Conservation (phyloP, 495 filamentous ascomycete species). For the Podospora appendiculata region DNA sequence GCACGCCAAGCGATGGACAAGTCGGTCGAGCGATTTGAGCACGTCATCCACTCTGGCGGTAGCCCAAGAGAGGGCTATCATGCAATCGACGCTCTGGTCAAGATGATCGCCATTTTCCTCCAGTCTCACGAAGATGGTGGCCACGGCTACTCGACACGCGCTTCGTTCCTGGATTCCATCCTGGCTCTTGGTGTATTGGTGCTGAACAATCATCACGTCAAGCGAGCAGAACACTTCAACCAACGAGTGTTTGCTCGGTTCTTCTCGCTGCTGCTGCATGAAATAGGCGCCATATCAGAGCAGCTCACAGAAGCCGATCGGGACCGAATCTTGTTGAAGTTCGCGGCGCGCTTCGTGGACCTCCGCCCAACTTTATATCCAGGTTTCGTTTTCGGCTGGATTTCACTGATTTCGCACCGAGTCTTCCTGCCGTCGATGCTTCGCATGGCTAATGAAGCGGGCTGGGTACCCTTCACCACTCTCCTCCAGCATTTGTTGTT, state of each 20-base stretch:
- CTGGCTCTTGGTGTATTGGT: constrained; percentile 70
- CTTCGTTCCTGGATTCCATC: constrained; percentile 64
- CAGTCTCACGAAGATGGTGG: constrained; percentile 52
- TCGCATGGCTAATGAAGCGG: constrained; percentile 55
- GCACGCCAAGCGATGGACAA: constrained; percentile 74
- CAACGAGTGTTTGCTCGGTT: constrained; percentile 87
- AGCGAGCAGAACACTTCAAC: constrained; percentile 72
- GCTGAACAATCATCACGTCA: constrained; percentile 77
- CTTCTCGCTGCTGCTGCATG: constrained; percentile 75
- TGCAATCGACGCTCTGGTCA: constrained; percentile 79
- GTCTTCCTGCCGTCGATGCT: constrained; percentile 79
- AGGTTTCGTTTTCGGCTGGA: constrained; percentile 78
- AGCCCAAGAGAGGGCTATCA: constrained; percentile 64
- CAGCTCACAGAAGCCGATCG: constrained; percentile 45
- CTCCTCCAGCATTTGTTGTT: constrained; percentile 66
- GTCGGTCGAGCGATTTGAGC: constrained; percentile 68
- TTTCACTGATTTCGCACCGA: constrained; percentile 73
- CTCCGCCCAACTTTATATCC: constrained; percentile 71
- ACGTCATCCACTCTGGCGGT: constrained; percentile 48
- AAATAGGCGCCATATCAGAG: constrained; percentile 33
- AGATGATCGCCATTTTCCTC: constrained; percentile 68
- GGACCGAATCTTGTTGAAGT: constrained; percentile 60
- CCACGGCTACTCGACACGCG: constrained; percentile 40
- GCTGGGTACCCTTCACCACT: constrained; percentile 68
- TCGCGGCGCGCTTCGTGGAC: constrained; percentile 67